Evolutionary conservation across 78 protist genomes (phyloP).

Genomic region (slime mould (Dictyostelium discoideum)): dicty_2.7 NC_007089.4:2021501-2022000

Average conservation of each 20-base stretch:
- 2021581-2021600: background rate
- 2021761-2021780: background rate
- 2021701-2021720: background rate
- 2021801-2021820: background rate
- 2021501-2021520: background rate
- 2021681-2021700: background rate
- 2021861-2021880: background rate
- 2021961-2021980: background rate
- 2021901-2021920: conserved; percentile 3
- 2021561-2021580: background rate
- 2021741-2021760: background rate
- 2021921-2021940: background rate
- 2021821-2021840: background rate
- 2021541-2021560: background rate
- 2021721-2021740: background rate
- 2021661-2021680: background rate
- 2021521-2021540: background rate
- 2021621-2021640: conserved; percentile 18
- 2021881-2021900: background rate
- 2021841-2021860: background rate
- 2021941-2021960: background rate
- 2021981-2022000: background rate
- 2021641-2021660: background rate
- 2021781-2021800: background rate
- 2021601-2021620: conserved; percentile 12